Evolutionary conservation across 805 yeast species (phyloP).

Genomic region (Hanseniaspora mollemarum): DNA sequence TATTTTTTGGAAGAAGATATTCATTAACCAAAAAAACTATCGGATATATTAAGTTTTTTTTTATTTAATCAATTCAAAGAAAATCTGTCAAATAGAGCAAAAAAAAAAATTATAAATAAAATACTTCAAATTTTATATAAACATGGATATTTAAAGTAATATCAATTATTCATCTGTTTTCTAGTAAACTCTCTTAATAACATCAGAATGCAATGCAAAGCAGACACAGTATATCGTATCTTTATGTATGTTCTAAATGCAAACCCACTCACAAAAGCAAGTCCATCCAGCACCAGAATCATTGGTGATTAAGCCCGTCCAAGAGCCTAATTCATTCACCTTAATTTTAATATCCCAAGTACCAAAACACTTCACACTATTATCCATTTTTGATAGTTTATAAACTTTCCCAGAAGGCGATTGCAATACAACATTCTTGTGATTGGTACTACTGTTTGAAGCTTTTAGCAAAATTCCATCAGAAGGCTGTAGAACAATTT

Average conservation of each 20-base stretch:
- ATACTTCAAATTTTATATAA: too few relatives aligned
- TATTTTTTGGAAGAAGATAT: too few relatives aligned
- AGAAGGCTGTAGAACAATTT: slow-evolving; percentile 51
- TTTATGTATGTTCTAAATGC: slow-evolving; percentile 28
- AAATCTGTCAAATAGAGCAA: too few relatives aligned
- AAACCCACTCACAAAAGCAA: slow-evolving; percentile 84
- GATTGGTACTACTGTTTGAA: slow-evolving; percentile 22
- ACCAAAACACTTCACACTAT: slow-evolving; percentile 33
- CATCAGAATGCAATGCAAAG: too few relatives aligned
- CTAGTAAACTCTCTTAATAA: too few relatives aligned
- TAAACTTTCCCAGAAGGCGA: slow-evolving; percentile 75
- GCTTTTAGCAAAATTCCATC: slow-evolving; percentile 32
- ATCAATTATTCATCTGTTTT: too few relatives aligned
- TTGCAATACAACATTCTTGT: slow-evolving; percentile 49
- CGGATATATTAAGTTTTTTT: too few relatives aligned
- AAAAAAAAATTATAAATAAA: too few relatives aligned
- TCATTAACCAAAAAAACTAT: too few relatives aligned
- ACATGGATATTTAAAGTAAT: too few relatives aligned
- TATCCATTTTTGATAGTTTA: slow-evolving; percentile 43
- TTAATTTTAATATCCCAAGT: slow-evolving; percentile 50
- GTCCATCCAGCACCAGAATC: slow-evolving; percentile 74
- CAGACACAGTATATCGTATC: too few relatives aligned
- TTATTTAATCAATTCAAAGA: too few relatives aligned
- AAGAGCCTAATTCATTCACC: slow-evolving; percentile 62
- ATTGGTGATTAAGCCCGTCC: slow-evolving; percentile 73